Percentiles rank a stretch among this genome's conserved stretches.
phyloP scores from a whole-genome alignment of 2,329 filamentous ascomycete genomes.

The Diaporthe capsici region DNA sequence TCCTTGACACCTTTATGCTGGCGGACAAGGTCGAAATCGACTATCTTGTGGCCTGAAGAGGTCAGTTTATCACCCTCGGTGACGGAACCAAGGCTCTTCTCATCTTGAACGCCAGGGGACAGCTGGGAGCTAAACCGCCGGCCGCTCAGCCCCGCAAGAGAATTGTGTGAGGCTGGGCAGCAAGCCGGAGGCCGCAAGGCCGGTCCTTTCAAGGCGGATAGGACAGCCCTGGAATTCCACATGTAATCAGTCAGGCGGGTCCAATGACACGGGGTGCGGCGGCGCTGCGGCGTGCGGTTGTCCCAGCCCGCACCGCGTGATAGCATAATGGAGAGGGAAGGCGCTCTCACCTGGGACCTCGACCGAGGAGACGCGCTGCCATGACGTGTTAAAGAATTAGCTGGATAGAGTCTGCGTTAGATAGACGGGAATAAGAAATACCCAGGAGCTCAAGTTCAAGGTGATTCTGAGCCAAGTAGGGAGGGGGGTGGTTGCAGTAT shows the following conservation, averaged over 20 bases:
- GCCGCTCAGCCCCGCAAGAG: neutral
- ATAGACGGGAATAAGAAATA: neutral
- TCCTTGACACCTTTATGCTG: neutral
- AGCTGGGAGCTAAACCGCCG: slow-evolving; percentile 25
- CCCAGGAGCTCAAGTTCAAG: neutral
- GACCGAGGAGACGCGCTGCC: slow-evolving; percentile 9
- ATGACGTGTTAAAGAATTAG: neutral
- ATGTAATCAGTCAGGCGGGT: neutral
- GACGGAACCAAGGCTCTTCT: neutral
- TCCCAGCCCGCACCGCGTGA: neutral
- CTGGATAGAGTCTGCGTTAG: neutral
- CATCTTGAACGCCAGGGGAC: neutral
- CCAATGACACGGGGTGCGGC: neutral
- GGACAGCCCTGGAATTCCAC: neutral
- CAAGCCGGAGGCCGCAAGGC: neutral
- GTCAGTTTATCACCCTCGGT: neutral
- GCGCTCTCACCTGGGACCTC: slow-evolving; percentile 32
- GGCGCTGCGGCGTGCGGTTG: neutral
- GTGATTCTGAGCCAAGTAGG: neutral
- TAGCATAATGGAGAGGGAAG: neutral
- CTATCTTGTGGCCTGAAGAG: neutral
- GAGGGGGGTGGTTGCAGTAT: no score
- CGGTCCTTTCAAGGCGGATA: neutral
- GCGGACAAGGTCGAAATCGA: neutral
- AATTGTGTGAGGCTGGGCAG: neutral